Conservation (phyloP, 2,329 filamentous ascomycete genomes). For the Cytospora mali region DNA sequence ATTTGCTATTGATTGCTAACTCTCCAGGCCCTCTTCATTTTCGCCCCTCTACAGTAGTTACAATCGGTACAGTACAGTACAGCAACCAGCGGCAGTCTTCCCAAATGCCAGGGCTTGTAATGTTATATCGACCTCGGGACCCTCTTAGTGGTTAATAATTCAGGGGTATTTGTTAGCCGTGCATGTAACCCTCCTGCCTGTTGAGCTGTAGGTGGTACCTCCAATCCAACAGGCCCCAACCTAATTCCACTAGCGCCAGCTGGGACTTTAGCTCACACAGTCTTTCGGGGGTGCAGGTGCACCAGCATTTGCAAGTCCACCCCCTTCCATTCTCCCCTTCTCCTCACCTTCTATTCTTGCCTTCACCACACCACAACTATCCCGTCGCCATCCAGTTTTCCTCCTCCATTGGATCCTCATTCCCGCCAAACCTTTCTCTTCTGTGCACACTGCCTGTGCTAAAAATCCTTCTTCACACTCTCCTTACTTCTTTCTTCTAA, state of each 20-base stretch:
- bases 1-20: slow-evolving; percentile 1
- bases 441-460: slow-evolving; percentile 20
- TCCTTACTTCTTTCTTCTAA: slow-evolving; percentile 16
- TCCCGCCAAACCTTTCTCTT: slow-evolving; percentile 25
- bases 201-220: background rate
- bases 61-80: background rate
- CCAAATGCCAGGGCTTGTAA: background rate
- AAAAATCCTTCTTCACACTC: slow-evolving; percentile 11
- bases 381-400: slow-evolving; percentile 12
- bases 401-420: slow-evolving; percentile 19
- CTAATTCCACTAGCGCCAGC: slow-evolving; percentile 2
- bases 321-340: slow-evolving; percentile 7
- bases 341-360: slow-evolving; percentile 10
- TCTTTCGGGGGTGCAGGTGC: background rate
- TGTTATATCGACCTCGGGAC: background rate
- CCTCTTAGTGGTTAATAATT: background rate
- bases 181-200: background rate
- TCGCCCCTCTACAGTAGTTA: background rate
- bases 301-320: slow-evolving; percentile 5
- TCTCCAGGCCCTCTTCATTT: background rate
- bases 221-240: background rate
- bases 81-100: background rate
- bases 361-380: slow-evolving; percentile 5
- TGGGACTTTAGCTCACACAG: slow-evolving; percentile 3
- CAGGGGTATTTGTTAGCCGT: background rate